Evolutionary conservation across 2,329 filamentous ascomycete genomes (phyloP), one percentile per base, ranked within the genome.

Genomic region (Trichoderma sp.): DNA sequence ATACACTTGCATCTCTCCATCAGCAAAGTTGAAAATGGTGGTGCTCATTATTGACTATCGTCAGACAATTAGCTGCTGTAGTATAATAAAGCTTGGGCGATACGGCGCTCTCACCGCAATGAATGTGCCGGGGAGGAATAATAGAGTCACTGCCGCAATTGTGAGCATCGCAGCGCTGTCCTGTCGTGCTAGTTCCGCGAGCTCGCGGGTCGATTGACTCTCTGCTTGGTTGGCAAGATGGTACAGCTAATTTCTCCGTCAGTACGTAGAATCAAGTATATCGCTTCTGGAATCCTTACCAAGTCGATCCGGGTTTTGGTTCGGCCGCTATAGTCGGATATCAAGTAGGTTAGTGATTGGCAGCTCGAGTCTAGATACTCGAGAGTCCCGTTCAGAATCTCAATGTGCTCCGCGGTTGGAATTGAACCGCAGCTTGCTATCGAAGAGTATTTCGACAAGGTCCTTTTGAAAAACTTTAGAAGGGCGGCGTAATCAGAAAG

Each of bases 141-240:
- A 73, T 6, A 84, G 71, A 0, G 84, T 84, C 0, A 85, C 74
- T 17, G 84, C 78, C 0, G 84, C 80, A 54, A 87, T 77, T 0
- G 81, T 84, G 73, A 82, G 84, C 83, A 87, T 85, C 0, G 83
- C 80, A 2, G 80, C 77, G 70, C 83, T 84, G 64, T 87, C 85
- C 1, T 58, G 54, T 17, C 54, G 54, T n/a, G 54, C 54, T n/a
- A 58, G 9, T n/a, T 58, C 54, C 2, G 54, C 54, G 22, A 58
- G 54, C 35, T 58, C 54, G 1, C 54, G 54, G 32, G 54, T 58
- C 5, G 54, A 58, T 6, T 58, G 54, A 13, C 54, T 58, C 13
- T 58, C 54, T 58, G 54, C 34, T 27, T 58, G 54, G 34, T 58
- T 58, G 12, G 54, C 35, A n/a, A 58, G 54, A 27, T 58, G 54